Percentiles rank a stretch among this genome's conserved stretches.
phyloP scores from a whole-genome alignment of 208 protist species.

The Eutreptiella sp. region DNA sequence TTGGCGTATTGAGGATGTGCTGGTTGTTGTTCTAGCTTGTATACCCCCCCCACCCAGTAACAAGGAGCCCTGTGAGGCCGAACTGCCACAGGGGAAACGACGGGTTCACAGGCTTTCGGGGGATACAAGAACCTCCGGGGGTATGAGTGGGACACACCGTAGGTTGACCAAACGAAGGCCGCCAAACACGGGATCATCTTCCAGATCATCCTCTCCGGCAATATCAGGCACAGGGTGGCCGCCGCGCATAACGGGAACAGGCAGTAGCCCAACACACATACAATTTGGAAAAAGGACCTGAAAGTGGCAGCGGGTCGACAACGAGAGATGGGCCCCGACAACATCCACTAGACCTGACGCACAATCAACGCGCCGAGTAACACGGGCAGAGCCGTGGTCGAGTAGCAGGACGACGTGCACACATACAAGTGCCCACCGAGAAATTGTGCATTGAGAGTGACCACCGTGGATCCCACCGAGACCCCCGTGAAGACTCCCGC shows the following conservation, averaged over 20 bases:
- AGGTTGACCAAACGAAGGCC: constrained; percentile 55
- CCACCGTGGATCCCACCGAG: constrained; percentile 66
- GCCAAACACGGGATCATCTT: constrained; percentile 55
- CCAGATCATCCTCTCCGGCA: constrained; percentile 19
- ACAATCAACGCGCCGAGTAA: no score
- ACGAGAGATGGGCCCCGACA: neutral
- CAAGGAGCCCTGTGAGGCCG: no score
- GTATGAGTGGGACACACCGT: constrained; percentile 35
- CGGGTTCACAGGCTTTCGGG: neutral
- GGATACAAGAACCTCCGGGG: neutral
- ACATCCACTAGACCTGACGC: no score
- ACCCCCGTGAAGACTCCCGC: constrained; percentile 77
- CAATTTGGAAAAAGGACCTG: constrained; percentile 86
- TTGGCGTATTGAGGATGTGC: no score
- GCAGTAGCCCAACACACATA: constrained; percentile 90
- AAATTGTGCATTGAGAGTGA: constrained; percentile 81
- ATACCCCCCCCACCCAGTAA: no score
- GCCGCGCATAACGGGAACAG: constrained; percentile 66
- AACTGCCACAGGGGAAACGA: no score
- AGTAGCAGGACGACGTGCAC: no score
- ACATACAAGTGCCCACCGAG: constrained; percentile 72
- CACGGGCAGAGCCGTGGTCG: no score
- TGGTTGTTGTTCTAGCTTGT: no score
- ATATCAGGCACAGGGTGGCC: constrained; percentile 39
- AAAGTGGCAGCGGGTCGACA: no score